Base-by-base conservation (phyloP, 768 basidiomycete genomes). In the Mycena latifolia region DNA sequence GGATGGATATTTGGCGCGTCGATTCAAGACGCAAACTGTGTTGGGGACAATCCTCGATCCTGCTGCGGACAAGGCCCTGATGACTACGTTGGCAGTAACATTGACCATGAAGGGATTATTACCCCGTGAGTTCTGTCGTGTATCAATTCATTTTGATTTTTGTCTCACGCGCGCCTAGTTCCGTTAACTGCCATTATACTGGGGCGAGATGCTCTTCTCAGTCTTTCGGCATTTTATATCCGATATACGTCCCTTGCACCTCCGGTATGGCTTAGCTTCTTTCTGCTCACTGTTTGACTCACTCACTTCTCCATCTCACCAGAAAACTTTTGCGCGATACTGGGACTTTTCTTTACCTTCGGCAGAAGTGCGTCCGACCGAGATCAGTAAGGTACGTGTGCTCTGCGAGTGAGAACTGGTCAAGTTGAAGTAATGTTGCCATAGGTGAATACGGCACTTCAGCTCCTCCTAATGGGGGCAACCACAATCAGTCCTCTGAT, bases 331-430 rank as follows among this genome's bases (percentile, higher is more conserved):
- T 74, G 76, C 81, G 27, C 88, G 98, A 35, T 99, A 99, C 78
- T 99, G 96, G 94, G 94, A 98, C 75, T 94, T 98, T 67, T 93
- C 93, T 12, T 89, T 98, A 55, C 95, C 98, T 2, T 97, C 96
- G 1, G 97, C 95, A 1, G 96, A 98, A 78, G 95, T 99, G 15
- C 88, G 88, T 31, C 97, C 97, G 0, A 99, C 98, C 14, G 79
- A 78, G n/a, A 96, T 99, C 55, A 97, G 95, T 83, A 99, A 97
- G 84, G 94, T 92, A 43, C 45, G 46, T 37, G 27, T 43, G 24
- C n/a, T n/a, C 27, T 39, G 35, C 25, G 11, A 43, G 61, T 35
- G 41, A 14, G 51, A 15, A 12, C 11, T 39, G 7, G 15, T 17
- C 47, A 17, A 45, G 12, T 4, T 25, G 56, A 46, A 50, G 24